Conservation (phyloP, 148 eudicot species). For the Rheum nobile region DNA sequence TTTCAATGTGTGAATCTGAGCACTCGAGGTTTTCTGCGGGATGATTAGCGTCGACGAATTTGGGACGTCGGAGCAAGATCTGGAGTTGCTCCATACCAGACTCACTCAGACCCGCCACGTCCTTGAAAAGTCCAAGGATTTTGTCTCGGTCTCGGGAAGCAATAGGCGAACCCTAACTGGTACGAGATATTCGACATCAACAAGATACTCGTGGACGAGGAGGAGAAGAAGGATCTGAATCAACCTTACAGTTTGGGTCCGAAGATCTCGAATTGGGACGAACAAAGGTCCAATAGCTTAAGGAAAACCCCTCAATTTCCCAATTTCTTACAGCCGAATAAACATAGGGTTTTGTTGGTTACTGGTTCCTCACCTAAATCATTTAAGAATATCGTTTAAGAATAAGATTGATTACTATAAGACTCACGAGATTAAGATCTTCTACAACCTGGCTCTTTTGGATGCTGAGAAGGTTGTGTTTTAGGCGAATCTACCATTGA, state of each 20-base stretch:
- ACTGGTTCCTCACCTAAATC: slow-evolving; percentile 72
- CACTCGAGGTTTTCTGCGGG: slow-evolving; percentile 53
- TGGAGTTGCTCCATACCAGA: slow-evolving; percentile 33
- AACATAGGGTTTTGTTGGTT: slow-evolving; percentile 59
- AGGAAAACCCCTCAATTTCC: slow-evolving; percentile 40
- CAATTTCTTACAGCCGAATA: slow-evolving; percentile 31
- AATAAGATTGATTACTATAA: slow-evolving; percentile 83
- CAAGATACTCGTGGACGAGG: slow-evolving; percentile 38
- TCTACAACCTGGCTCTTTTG: slow-evolving; percentile 58
- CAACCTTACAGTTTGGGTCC: slow-evolving; percentile 48
- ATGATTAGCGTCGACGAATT: slow-evolving; percentile 66
- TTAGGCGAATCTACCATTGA: too few relatives aligned
- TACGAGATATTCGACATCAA: slow-evolving; percentile 46
- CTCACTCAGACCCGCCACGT: slow-evolving; percentile 44
- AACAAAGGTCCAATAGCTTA: slow-evolving; percentile 42
- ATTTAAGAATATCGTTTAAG: slow-evolving; percentile 60
- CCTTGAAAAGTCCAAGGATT: slow-evolving; percentile 34
- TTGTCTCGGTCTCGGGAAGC: neutral
- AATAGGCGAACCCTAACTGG: slow-evolving; percentile 19
- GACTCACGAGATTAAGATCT: slow-evolving; percentile 62
- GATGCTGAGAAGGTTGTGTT: too few relatives aligned
- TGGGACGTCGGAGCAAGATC: slow-evolving; percentile 63
- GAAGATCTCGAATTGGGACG: slow-evolving; percentile 68
- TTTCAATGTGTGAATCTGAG: too few relatives aligned
- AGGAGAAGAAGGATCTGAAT: slow-evolving; percentile 20